Base-by-base conservation (phyloP, 2,329 filamentous ascomycete genomes). In the Fusarium brevicatenulatum region DNA sequence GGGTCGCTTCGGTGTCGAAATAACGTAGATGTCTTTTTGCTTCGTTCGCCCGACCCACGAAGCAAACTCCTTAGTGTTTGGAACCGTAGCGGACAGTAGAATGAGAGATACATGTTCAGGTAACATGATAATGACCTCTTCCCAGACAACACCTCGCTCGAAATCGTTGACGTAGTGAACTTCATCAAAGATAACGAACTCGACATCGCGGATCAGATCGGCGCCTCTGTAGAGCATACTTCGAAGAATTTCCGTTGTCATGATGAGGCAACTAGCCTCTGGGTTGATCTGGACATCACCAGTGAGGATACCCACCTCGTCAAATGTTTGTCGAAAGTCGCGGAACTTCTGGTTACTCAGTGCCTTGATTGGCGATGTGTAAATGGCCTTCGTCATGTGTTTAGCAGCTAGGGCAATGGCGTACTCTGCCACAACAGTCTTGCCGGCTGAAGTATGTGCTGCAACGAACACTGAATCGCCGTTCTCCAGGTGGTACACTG, bases 321-420 rank as follows among this genome's bases (percentile, higher is more conserved):
- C 95, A 78, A 99, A 99, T 0, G 90, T 91, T 63, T 91, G 89
- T 64, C 95, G 90, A 81, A 99, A 99, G 80, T 99, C 96, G 72
- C 96, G 91, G 82, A 98, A 99, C 81, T 99, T 99, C 80, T 99
- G 96, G 80, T 99, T 99, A 83, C 96, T 98, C 64, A 99, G 85
- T 5, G 96, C 96, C 81, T 99, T 99, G 85, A 99, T 99, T 0
- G 96, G 96, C 1, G 96, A 98, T 0, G 96, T 99, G 81, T 99
- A 99, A 72, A 99, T 99, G 28, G 96, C 95, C 81, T 99, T 99
- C 13, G 96, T 99, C 95, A 98, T 98, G 81, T 99, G 96, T 80
- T 95, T 97, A n/a, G 94, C 92, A 36, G 96, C 96, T 66, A 99
- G 86, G 11, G 96, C 95, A 81, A 99, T 98, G 54, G 95, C 96